Percentiles rank a stretch among this genome's conserved stretches.
phyloP scores from a whole-genome alignment of 2,329 filamentous ascomycete species.

The Balansia obtecta region DNA sequence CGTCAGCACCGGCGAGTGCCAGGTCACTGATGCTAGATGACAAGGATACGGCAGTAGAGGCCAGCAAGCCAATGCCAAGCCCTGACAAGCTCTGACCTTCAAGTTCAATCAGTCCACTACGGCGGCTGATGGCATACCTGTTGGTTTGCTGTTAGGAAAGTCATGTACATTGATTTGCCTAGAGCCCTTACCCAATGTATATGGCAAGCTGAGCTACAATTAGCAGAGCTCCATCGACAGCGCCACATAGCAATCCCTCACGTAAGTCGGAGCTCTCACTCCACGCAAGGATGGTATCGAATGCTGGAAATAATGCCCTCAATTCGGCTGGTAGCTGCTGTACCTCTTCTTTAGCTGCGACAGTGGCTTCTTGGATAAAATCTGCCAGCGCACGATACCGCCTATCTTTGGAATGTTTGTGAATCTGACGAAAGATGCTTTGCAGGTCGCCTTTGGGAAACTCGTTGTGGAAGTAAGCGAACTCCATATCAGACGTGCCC shows the following conservation, averaged over 20 bases:
- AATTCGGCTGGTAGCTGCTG: conserved; percentile 5
- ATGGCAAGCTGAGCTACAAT: conserved; percentile 25
- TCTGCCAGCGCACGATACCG: background rate
- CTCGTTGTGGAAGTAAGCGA: conserved; percentile 1
- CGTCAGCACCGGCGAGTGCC: conserved; percentile 26
- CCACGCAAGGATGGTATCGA: conserved; percentile 24
- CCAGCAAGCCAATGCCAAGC: conserved; percentile 31
- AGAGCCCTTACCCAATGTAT: conserved; percentile 28
- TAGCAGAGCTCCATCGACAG: conserved; percentile 33
- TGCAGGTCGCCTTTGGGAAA: conserved; percentile 2
- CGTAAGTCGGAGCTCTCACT: conserved; percentile 22
- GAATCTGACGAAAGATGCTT: background rate
- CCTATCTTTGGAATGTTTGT: background rate
- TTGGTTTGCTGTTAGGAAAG: too few species aligned
- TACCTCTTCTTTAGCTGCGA: background rate
- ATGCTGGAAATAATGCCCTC: conserved; percentile 20
- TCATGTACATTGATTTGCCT: too few species aligned
- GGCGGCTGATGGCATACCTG: too few species aligned
- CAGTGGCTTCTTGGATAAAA: conserved; percentile 3
- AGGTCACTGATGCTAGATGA: conserved; percentile 27
- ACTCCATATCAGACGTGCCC: too few species aligned
- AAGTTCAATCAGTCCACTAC: background rate
- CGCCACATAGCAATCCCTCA: conserved; percentile 26
- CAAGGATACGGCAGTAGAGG: conserved; percentile 28
- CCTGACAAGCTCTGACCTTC: conserved; percentile 16